Evolutionary conservation across 495 filamentous ascomycete species (phyloP), one percentile per base, ranked within the genome.

Genomic region (Tricharina praecox): DNA sequence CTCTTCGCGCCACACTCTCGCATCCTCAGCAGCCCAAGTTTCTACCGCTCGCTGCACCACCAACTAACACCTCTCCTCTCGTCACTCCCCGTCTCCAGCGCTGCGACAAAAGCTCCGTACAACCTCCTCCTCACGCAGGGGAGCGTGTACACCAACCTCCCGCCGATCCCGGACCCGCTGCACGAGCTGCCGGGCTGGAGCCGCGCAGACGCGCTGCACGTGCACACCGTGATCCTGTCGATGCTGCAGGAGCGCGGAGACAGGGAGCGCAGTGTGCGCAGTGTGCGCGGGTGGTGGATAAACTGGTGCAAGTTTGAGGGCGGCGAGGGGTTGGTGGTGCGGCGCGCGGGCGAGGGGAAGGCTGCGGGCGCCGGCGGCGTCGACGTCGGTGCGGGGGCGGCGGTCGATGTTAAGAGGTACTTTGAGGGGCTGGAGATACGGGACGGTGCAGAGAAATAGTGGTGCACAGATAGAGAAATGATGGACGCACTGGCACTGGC

Each of bases 281-380:
- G 87, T 3, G 81, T 68, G 39, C 73, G 86, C 8, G 86, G 86
- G 1, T 97, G 88, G 87, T 97, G 92, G 90, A 70, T 96, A 23
- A 82, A 95, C 42, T 96, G 92, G 87, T 85, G 82, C 44, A 43
- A 52, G n/a, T 50, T 60, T 28, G 48, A 36, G 18, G 43, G 53
- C 3, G 52, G 49, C 10, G 57, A 60, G 33, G 56, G 55, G 24
- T 23, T 59, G n/a, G 48, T 55, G 16, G 53, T 60, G 15, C 48
- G 57, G 26, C 42, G 46, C 23, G 57, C 46, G 0, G 56, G 56
- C 7, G 57, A 60, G 39, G 54, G 51, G 25, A 52, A 60, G 34
- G 16, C 19, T 10, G n/a, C n/a, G n/a, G n/a, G n/a, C n/a, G n/a
- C n/a, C n/a, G n/a, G n/a, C n/a, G n/a, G n/a, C n/a, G n/a, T n/a